These are phyloP conservation scores for Lentinus polychrous DNA, from an alignment of 1,284 basidiomycete species.

Conservation along the genomic window DNA sequence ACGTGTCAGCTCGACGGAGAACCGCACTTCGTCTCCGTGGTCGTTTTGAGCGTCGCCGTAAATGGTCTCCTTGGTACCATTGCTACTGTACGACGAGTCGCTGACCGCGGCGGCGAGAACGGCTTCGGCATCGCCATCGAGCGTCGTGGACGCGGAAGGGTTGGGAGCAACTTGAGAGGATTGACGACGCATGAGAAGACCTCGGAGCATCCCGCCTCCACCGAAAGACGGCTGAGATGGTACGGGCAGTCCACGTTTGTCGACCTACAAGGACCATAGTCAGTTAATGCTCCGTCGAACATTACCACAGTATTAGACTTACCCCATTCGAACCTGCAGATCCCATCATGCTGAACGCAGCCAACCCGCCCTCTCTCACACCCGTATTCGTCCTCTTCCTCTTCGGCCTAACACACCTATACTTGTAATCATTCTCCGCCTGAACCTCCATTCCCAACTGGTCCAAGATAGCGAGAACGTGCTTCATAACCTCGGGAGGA, in stretches of 20 bases:
- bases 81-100: conserved; percentile 5
- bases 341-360: conserved; percentile 73
- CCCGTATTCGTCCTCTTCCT: conserved; percentile 45
- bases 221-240: conserved; percentile 61
- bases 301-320: conserved; percentile 24
- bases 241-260: conserved; percentile 75
- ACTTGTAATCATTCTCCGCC: conserved; percentile 84
- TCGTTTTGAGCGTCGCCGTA: conserved; percentile 79
- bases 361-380: conserved; percentile 40
- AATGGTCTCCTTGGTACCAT: conserved; percentile 45
- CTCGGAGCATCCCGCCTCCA: conserved; percentile 73
- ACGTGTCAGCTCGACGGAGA: conserved; percentile 85
- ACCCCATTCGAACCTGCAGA: conserved; percentile 78
- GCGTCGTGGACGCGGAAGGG: conserved; percentile 14
- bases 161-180: conserved; percentile 65
- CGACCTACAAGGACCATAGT: conserved; percentile 43
- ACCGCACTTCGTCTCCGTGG: conserved; percentile 88
- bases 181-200: conserved; percentile 80
- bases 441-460: conserved; percentile 90
- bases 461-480: conserved; percentile 74
- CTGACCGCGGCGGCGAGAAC: conserved; percentile 18
- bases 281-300: background rate
- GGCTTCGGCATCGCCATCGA: conserved; percentile 21
- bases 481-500: conserved; percentile 84
- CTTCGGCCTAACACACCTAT: conserved; percentile 73